Percentiles rank a stretch among this genome's conserved stretches.
These are phyloP conservation scores for Ogataea siamensis DNA, from an alignment of 805 yeast genomes.

Conservation along the genomic window DNA sequence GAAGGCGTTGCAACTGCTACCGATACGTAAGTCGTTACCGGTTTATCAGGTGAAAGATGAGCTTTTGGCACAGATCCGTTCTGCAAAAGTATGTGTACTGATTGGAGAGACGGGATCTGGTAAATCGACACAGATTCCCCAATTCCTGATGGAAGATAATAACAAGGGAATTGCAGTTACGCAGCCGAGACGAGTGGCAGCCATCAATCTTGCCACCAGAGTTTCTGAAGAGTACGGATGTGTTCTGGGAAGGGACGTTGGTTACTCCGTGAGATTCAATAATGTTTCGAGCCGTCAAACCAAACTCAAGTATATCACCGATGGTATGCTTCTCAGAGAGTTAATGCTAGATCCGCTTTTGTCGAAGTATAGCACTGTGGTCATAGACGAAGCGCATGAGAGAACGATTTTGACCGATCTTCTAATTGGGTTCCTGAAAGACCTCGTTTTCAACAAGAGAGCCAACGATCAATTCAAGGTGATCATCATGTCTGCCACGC, in stretches of 20 bases:
- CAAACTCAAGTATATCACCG: slow-evolving; percentile 81
- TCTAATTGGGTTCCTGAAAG: slow-evolving; percentile 82
- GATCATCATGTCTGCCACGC: slow-evolving; percentile 94
- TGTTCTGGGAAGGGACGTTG: slow-evolving; percentile 74
- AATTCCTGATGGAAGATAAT: slow-evolving; percentile 62
- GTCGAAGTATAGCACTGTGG: slow-evolving; percentile 65
- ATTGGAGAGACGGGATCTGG: slow-evolving; percentile 96
- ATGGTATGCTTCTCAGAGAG: slow-evolving; percentile 96
- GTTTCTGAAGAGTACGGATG: slow-evolving; percentile 88
- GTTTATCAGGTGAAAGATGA: slow-evolving; percentile 69
- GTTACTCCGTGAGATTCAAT: slow-evolving; percentile 91
- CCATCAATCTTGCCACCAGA: slow-evolving; percentile 88
- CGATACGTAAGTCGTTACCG: slow-evolving; percentile 62
- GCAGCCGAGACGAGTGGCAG: slow-evolving; percentile 97
- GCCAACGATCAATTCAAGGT: slow-evolving; percentile 53
- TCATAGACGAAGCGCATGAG: slow-evolving; percentile 98
- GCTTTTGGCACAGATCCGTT: slow-evolving; percentile 51
- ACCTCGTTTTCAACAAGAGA: slow-evolving; percentile 48
- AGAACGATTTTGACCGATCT: slow-evolving; percentile 90
- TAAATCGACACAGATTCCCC: slow-evolving; percentile 95
- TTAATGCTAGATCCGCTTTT: slow-evolving; percentile 71
- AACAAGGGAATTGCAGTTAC: slow-evolving; percentile 78
- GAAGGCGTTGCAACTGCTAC: slow-evolving; percentile 45
- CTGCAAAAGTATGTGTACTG: slow-evolving; percentile 69
- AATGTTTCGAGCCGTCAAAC: slow-evolving; percentile 60